Percentiles rank a stretch among this genome's conserved stretches.
These are phyloP conservation scores for Ilyonectria robusta DNA, from an alignment of 2,329 filamentous ascomycete species.

Conservation along the genomic window DNA sequence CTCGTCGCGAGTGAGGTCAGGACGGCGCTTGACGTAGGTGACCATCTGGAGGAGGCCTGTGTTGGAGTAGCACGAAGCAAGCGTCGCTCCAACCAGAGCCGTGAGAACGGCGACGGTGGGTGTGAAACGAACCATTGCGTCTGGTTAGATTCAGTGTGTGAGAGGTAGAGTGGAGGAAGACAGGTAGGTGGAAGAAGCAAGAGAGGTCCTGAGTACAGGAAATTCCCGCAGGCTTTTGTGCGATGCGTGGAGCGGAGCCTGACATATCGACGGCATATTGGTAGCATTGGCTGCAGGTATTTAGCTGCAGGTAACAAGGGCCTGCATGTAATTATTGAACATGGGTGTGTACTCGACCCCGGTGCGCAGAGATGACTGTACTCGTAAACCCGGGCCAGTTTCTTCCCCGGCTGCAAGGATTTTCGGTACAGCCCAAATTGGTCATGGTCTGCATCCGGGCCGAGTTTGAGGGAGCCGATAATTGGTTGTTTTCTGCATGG, in stretches of 20 bases:
- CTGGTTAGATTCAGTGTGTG: background rate
- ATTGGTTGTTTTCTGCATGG: no score
- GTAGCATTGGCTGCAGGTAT: background rate
- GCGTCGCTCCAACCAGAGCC: conserved; percentile 13
- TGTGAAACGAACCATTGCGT: conserved; percentile 31
- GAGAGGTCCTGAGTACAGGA: background rate
- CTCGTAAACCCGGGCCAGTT: background rate
- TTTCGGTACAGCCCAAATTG: background rate
- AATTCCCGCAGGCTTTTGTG: background rate
- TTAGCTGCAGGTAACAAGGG: background rate
- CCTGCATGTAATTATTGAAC: background rate
- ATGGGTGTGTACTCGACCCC: background rate
- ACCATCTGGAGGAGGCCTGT: conserved; percentile 48
- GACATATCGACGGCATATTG: background rate
- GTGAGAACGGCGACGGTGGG: conserved; percentile 8
- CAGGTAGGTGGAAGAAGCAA: background rate
- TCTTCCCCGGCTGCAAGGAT: background rate
- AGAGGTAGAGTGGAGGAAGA: background rate
- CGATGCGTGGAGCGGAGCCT: background rate
- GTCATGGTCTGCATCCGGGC: background rate
- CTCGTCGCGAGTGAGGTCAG: conserved; percentile 42
- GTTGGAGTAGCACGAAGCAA: conserved; percentile 55
- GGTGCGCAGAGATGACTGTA: background rate
- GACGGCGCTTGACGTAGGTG: conserved; percentile 48
- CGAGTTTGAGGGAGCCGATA: background rate